Base-by-base conservation (phyloP, 1,284 basidiomycete species). In the Paramarasmius palmivorus region DNA sequence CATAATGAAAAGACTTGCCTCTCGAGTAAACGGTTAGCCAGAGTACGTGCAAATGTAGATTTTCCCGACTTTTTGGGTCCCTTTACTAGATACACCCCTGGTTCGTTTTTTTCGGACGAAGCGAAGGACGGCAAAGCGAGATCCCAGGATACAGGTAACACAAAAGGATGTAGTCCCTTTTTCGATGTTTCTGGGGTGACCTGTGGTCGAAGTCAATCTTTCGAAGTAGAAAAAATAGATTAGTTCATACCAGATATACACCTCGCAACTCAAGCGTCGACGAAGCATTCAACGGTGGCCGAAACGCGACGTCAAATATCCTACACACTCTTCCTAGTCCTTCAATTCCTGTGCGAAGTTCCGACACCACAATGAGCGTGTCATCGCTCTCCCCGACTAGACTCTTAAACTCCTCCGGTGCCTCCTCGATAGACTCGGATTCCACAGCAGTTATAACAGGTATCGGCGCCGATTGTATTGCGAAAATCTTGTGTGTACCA, bases 21-120 rank as follows among this genome's bases (percentile, higher is more conserved):
- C 23, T 68, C 71, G 10, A 91, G 68, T 19, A 98, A 72, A 5
- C 73, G 72, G 64, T 98, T 96, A n/a, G 91, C 66, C 2, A 92
- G 64, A 4, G 84, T 83, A 45, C 90, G 77, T 0, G 90, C 83
- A 60, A 98, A 87, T 0, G 92, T 91, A 57, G 93, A 96, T 71
- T 99, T 98, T 0, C 96, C 95, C 8, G 84, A 81, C 50, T 92
- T 88, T 68, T 93, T 96, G 0, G 88, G 79, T 0, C 96, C 95
- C 63, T 88, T 90, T 15, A 98, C 78, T 1, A 98, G 65, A 57
- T 74, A 81, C 1, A 80, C 67, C 1, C 69, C 64, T 0, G 64
- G 58, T 0, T 57, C 34, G 26, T 59, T 55, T 23, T 52, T 36
- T 17, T 25, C 49, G n/a, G 25, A 29, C 4, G 19, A 12, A 15